Evolutionary conservation across 164 flowering plant genomes (phyloP).

Genomic region (Akebia trifoliata): DNA sequence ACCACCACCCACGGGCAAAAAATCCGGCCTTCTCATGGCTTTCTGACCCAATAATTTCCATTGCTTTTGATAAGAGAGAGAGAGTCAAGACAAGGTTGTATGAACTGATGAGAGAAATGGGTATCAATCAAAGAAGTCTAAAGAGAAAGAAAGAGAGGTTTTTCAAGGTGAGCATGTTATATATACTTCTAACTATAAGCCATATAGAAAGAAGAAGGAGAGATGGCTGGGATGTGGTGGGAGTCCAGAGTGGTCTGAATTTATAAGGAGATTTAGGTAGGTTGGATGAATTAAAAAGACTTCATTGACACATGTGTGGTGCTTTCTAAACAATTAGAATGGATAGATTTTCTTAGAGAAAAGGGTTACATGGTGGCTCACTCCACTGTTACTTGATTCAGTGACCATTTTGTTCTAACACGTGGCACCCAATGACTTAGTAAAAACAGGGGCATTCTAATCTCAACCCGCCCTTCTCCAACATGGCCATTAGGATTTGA

Average conservation of each 20-base stretch:
- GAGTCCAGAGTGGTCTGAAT: slow-evolving; percentile 10
- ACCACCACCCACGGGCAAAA: slow-evolving; percentile 15
- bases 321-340: slow-evolving; percentile 16
- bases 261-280: slow-evolving; percentile 21
- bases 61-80: slow-evolving; percentile 4
- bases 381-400: slow-evolving; percentile 11
- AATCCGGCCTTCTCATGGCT: slow-evolving; percentile 18
- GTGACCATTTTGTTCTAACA: not conserved
- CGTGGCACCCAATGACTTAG: not conserved
- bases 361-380: slow-evolving; percentile 13
- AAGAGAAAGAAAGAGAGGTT: too few relatives aligned
- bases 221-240: slow-evolving; percentile 1
- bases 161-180: too few relatives aligned
- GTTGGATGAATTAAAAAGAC: not conserved
- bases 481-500: too few relatives aligned
- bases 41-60: slow-evolving; percentile 29
- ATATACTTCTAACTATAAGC: too few relatives aligned
- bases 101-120: slow-evolving; percentile 9
- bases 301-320: slow-evolving; percentile 12
- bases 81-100: not conserved
- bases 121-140: too few relatives aligned
- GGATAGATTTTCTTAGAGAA: slow-evolving; percentile 16
- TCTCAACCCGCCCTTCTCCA: too few relatives aligned
- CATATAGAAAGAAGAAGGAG: not conserved
- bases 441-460: too few relatives aligned